Evolutionary conservation across 176 grass and related monocot genomes (phyloP).

Genomic region (Paspalum vaginatum): DNA sequence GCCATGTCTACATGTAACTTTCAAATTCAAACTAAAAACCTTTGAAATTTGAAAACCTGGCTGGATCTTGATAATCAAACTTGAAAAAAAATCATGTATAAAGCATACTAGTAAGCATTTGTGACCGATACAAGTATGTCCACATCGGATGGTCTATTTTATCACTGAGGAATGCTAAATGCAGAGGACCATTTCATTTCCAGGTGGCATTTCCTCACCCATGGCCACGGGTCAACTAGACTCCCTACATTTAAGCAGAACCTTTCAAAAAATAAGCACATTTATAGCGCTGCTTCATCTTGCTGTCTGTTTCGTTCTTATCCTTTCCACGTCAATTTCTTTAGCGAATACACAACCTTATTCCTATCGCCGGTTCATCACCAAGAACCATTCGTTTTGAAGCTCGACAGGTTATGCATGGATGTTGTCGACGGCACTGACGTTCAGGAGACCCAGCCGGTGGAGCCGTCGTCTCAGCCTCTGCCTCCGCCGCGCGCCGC

Average conservation of each 20-base stretch:
- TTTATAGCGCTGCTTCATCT: slow-evolving; percentile 1
- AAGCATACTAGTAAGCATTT: background rate
- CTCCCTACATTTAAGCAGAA: slow-evolving; percentile 3
- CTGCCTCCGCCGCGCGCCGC: background rate
- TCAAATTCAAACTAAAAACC: background rate
- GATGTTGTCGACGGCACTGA: slow-evolving; percentile 38
- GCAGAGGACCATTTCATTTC: background rate
- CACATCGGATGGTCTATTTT: background rate
- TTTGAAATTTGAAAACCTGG: background rate
- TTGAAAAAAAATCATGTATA: background rate
- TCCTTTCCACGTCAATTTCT: slow-evolving; percentile 25
- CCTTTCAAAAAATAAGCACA: slow-evolving; percentile 21
- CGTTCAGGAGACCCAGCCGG: slow-evolving; percentile 33
- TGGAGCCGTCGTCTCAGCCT: slow-evolving; percentile 25
- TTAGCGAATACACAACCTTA: too few species aligned
- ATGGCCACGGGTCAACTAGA: background rate
- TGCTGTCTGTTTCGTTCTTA: slow-evolving; percentile 2
- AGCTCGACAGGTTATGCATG: slow-evolving; percentile 5
- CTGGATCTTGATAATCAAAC: background rate
- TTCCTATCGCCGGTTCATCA: slow-evolving; percentile 2
- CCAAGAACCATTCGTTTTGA: background rate
- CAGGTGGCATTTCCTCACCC: background rate
- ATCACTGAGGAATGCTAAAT: background rate
- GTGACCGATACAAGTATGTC: too few species aligned
- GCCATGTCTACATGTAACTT: background rate